Evolutionary conservation across 2,329 filamentous ascomycete species (phyloP).

Genomic region (Fusarium palustre): DNA sequence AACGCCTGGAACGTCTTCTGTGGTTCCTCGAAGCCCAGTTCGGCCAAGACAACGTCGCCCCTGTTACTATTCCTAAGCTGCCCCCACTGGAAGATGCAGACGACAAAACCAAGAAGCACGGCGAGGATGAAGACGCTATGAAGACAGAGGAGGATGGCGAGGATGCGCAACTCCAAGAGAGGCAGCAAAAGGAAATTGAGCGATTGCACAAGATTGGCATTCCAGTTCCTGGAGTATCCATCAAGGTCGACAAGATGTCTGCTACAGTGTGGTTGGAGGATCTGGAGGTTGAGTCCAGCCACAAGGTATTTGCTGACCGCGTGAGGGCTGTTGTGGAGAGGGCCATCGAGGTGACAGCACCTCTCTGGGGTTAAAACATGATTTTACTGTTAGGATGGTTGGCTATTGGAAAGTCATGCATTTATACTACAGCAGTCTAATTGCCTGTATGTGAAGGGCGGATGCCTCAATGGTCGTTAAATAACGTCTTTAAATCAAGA

Average conservation of each 20-base stretch:
- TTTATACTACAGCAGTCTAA: too few species aligned
- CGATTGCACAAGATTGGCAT: slow-evolving; percentile 86
- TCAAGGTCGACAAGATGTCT: slow-evolving; percentile 87
- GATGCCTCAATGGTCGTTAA: not conserved
- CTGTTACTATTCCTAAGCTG: slow-evolving; percentile 75
- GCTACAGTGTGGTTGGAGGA: slow-evolving; percentile 94
- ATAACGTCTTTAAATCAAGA: not conserved
- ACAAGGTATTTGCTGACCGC: slow-evolving; percentile 82
- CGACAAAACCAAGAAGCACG: slow-evolving; percentile 50
- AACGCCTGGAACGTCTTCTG: slow-evolving; percentile 85
- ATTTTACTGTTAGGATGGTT: not conserved
- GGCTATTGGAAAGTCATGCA: not conserved
- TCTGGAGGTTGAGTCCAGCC: slow-evolving; percentile 87
- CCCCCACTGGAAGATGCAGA: slow-evolving; percentile 54
- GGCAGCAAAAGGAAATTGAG: slow-evolving; percentile 77
- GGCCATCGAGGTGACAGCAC: slow-evolving; percentile 86
- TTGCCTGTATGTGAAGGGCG: not conserved
- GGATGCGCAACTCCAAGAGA: slow-evolving; percentile 62
- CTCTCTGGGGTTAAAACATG: slow-evolving; percentile 67
- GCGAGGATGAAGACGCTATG: slow-evolving; percentile 55
- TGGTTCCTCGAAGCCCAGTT: slow-evolving; percentile 99
- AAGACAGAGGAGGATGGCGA: slow-evolving; percentile 53
- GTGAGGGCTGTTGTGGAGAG: slow-evolving; percentile 91
- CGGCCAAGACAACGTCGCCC: slow-evolving; percentile 82
- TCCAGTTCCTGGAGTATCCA: slow-evolving; percentile 87